These are phyloP conservation scores for Cladosporium colombiae DNA, from an alignment of 2,329 filamentous ascomycete species.

Conservation along the genomic window DNA sequence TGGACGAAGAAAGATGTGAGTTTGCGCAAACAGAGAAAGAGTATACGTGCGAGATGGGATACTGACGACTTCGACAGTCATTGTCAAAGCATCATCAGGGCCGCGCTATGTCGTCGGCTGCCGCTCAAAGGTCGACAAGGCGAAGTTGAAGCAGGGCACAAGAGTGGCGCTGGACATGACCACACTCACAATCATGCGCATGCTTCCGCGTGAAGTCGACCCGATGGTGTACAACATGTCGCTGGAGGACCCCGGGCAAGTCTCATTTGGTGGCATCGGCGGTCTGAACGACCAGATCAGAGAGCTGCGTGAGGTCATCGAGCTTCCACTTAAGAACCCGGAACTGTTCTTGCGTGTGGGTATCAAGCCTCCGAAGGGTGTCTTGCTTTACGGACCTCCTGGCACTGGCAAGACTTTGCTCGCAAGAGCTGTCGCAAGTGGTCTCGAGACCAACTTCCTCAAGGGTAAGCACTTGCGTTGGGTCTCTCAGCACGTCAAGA, in stretches of 20 bases:
- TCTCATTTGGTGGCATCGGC: conserved; percentile 97
- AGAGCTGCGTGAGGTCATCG: conserved; percentile 95
- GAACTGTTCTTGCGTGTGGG: conserved; percentile 95
- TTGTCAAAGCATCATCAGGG: conserved; percentile 96
- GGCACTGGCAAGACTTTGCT: conserved; percentile 96
- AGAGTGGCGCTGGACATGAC: conserved; percentile 99
- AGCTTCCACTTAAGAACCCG: conserved; percentile 96
- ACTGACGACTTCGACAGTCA: conserved; percentile 60
- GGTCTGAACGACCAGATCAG: conserved; percentile 97
- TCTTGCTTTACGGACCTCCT: conserved; percentile 91
- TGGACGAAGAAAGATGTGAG: conserved; percentile 97
- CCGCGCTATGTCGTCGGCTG: conserved; percentile 98
- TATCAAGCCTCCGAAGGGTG: conserved; percentile 98
- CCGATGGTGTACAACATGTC: conserved; percentile 99
- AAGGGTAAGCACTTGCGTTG: conserved; percentile 64
- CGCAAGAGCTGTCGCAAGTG: conserved; percentile 91
- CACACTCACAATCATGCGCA: conserved; percentile 98
- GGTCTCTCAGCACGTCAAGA: too few relatives aligned
- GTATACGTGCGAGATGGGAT: not conserved
- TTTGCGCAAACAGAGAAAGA: conserved; percentile 24
- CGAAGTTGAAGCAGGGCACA: conserved; percentile 96
- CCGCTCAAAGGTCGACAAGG: conserved; percentile 96
- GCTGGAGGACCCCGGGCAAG: conserved; percentile 92
- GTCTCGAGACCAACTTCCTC: conserved; percentile 95
- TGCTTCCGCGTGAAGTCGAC: conserved; percentile 97